phyloP scores from a whole-genome alignment of 805 yeast species.

The Nakazawaea peltata region DNA sequence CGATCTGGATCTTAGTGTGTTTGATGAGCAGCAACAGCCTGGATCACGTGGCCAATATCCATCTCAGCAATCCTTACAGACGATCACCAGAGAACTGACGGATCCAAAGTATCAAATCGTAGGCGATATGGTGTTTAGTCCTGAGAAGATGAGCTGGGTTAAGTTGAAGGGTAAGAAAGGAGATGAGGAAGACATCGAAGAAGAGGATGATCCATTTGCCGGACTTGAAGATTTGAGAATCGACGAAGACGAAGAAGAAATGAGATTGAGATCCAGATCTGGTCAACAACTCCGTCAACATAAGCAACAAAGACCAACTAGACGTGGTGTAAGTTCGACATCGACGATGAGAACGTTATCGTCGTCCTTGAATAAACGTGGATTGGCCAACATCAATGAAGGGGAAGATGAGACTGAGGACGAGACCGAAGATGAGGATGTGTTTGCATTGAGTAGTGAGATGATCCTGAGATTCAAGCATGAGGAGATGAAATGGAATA shows the following conservation, averaged over 20 bases:
- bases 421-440: background rate
- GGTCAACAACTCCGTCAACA: too few relatives aligned
- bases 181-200: conserved; percentile 26
- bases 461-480: conserved; percentile 20
- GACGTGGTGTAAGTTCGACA: conserved; percentile 10
- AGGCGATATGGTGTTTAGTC: conserved; percentile 54
- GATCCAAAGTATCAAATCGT: conserved; percentile 26
- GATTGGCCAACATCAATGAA: conserved; percentile 1
- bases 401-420: background rate
- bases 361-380: background rate
- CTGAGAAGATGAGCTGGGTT: conserved; percentile 52
- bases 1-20: conserved; percentile 44
- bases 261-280: background rate
- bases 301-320: background rate
- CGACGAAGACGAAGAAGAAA: background rate
- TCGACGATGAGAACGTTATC: conserved; percentile 7
- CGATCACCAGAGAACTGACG: conserved; percentile 11
- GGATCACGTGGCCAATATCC: too few relatives aligned
- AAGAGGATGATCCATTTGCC: conserved; percentile 35
- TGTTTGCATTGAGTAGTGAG: conserved; percentile 18
- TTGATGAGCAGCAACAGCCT: conserved; percentile 37
- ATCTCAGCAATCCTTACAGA: too few relatives aligned
- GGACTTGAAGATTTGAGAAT: conserved; percentile 36
- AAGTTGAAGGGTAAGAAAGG: conserved; percentile 26
- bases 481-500: conserved; percentile 25